Evolutionary conservation across 2,329 filamentous ascomycete genomes (phyloP).

Genomic region (Talaromyces sp.): DNA sequence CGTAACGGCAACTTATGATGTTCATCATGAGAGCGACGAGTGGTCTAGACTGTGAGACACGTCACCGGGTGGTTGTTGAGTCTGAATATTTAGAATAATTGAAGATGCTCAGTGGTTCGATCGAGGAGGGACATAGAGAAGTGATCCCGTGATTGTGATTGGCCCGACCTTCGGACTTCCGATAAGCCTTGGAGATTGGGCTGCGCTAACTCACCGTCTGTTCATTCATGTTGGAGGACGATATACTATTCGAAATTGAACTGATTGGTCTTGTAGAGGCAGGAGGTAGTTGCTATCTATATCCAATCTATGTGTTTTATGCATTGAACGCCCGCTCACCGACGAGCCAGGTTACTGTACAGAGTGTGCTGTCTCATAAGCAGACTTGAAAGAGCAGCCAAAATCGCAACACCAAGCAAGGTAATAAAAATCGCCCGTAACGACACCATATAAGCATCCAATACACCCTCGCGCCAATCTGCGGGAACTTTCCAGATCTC

Average conservation of each 20-base stretch:
- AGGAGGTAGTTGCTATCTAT: background rate
- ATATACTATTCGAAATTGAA: no score
- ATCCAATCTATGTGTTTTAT: background rate
- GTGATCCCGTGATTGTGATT: background rate
- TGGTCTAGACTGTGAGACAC: conserved; percentile 3
- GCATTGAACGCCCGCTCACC: conserved; percentile 24
- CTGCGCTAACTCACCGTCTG: background rate
- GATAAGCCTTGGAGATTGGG: background rate
- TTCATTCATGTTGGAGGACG: background rate
- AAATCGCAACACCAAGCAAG: conserved; percentile 61
- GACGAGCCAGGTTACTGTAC: conserved; percentile 65
- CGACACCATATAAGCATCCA: conserved; percentile 72
- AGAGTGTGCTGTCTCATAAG: conserved; percentile 77
- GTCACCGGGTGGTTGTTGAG: conserved; percentile 14
- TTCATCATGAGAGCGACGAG: background rate
- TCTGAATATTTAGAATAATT: background rate
- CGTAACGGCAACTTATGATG: background rate
- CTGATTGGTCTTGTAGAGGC: no score
- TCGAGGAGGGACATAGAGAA: background rate
- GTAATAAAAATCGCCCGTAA: conserved; percentile 74
- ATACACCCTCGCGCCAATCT: conserved; percentile 68
- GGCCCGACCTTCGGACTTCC: background rate
- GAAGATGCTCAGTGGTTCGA: background rate
- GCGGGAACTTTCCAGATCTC: conserved; percentile 67
- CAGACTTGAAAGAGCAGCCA: conserved; percentile 61